Percentiles rank a stretch among this genome's conserved stretches.
phyloP scores from a whole-genome alignment of 1,284 basidiomycete species.

The Puccinia polysora region DNA sequence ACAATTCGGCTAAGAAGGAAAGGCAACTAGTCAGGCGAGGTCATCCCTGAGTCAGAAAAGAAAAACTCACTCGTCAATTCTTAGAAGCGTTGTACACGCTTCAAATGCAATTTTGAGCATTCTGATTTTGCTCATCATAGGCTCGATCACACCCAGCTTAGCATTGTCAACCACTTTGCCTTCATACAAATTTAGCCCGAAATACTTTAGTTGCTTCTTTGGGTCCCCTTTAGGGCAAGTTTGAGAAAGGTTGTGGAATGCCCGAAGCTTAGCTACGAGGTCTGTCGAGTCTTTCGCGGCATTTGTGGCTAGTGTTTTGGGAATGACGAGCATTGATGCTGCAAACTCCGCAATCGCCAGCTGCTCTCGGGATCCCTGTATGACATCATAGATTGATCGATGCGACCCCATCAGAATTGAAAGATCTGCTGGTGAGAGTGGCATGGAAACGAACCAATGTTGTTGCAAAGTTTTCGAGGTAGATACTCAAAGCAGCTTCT shows the following conservation, averaged over 20 bases:
- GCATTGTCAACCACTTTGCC: constrained; percentile 95
- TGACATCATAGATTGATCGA: constrained; percentile 18
- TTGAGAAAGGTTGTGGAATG: constrained; percentile 96
- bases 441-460: constrained; percentile 65
- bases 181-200: constrained; percentile 89
- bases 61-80: constrained; percentile 73
- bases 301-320: constrained; percentile 94
- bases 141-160: constrained; percentile 86
- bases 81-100: constrained; percentile 86
- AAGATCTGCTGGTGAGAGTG: neutral
- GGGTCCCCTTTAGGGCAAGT: constrained; percentile 77
- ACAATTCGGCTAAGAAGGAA: constrained; percentile 38
- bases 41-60: neutral
- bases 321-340: constrained; percentile 83
- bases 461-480: constrained; percentile 97
- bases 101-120: constrained; percentile 95
- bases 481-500: constrained; percentile 93
- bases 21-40: neutral
- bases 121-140: constrained; percentile 93
- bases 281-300: constrained; percentile 98
- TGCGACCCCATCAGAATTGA: neutral
- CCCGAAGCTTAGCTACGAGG: constrained; percentile 90
- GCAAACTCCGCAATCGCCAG: constrained; percentile 98
- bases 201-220: constrained; percentile 89
- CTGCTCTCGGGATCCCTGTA: constrained; percentile 91